Evolutionary conservation across 805 yeast genomes (phyloP), one percentile per base, ranked within the genome.

Genomic region (Brettanomyces anomalus): DNA sequence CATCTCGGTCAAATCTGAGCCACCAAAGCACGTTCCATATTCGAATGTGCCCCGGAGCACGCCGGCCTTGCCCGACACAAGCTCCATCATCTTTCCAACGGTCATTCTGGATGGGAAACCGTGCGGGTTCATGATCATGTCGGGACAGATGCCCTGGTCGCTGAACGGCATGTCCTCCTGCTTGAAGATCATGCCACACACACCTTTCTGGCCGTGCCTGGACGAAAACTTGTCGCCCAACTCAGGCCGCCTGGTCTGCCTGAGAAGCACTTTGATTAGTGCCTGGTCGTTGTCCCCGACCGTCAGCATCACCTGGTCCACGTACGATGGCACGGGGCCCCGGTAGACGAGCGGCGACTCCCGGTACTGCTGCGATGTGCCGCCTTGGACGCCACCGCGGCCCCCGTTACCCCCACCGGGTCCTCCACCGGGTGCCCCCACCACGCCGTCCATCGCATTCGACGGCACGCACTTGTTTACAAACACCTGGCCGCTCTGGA

Each of bases 31-130:
- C 1, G 98, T 93, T 56, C 98, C 98, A 55, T 93, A 93, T 61
- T 93, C 95, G 46, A 93, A 68, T 2, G 85, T 58, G 3, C 98
- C 98, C 54, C 86, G 84, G 53, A 93, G 66, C 33, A 93, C 97
- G 61, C 98, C 98, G 0, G 97, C 98, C 60, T 93, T 93, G 53
- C 98, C 98, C 28, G 96, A 84, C 19, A 93, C 84, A 48, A 90
- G 72, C 64, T 93, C 98, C 51, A 93, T 79, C 97, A 93, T 90
- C 65, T 93, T 93, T 46, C 98, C 98, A 16, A 93, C 97, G 33
- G 98, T 93, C 98, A 93, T 93, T 76, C 98, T 95, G 31, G 97
- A 90, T 49, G 98, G 98, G 81, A 90, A 93, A 69, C 97, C 98
- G 63, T 90, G 98, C 2, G 98, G 98, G 59, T 90, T 90, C 97